A percentile compares a stretch with the other conserved stretches of the same genome.
phyloP scores from a whole-genome alignment of 306 rosid species.

The Cucurbita moschata region DNA sequence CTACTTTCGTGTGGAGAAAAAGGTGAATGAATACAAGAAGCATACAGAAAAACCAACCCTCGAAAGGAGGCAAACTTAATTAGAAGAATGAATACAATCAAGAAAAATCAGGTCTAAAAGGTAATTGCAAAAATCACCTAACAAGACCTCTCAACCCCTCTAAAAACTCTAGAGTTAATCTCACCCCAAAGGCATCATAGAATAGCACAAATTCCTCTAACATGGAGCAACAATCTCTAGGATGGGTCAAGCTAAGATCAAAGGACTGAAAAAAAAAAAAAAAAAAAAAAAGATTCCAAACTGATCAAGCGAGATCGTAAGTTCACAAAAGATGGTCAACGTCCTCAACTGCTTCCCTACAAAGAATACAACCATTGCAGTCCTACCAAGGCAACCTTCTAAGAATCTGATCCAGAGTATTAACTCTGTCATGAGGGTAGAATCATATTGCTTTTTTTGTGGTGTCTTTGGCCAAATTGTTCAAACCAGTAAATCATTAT shows the following conservation, averaged over 20 bases:
- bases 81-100: too few species aligned
- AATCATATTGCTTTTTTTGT: not conserved
- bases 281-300: not conserved
- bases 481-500: not conserved
- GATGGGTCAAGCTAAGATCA: not conserved
- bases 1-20: too few species aligned
- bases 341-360: not conserved
- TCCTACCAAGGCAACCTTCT: not conserved
- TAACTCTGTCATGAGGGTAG: not conserved
- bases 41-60: too few species aligned
- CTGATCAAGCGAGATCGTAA: not conserved
- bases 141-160: too few species aligned
- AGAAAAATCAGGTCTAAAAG: too few species aligned
- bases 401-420: not conserved
- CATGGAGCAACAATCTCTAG: not conserved
- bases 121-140: too few species aligned
- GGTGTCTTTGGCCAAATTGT: not conserved
- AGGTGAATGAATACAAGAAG: too few species aligned
- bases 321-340: not conserved
- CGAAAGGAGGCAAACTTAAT: too few species aligned
- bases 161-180: too few species aligned
- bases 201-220: not conserved
- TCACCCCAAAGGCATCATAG: not conserved
- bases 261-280: not conserved
- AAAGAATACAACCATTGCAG: not conserved